Base-by-base conservation (phyloP, 768 basidiomycete species). In the Suillus subluteus region DNA sequence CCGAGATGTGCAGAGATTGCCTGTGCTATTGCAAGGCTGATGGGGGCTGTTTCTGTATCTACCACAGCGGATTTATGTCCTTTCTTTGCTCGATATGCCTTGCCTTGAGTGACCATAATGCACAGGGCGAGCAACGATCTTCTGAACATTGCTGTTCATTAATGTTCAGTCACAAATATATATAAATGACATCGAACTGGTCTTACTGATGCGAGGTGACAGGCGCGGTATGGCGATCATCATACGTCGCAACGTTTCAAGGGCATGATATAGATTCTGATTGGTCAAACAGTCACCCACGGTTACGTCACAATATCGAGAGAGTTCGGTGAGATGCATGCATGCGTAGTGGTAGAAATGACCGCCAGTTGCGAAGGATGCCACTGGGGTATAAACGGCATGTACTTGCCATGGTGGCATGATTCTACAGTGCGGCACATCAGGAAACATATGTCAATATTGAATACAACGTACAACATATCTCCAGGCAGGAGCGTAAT, bases 301-400 rank as follows among this genome's bases (percentile, higher is more conserved):
- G 2, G 5, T 18, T 2, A 37, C 16, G 23, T 66, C 66, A 1
- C 59, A 0, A 15, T 41, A 35, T 2, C 66, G 38, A 8, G 66
- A 35, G 1, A 67, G 3, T 16, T 67, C 66, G 2, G 67, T 68
- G 23, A 68, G 43, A 38, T 68, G 67, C 43, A 66, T 32, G 26
- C 58, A 40, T 16, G 30, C 37, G 7, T 67, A 68, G n/a, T 18
- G 26, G 11, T 38, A 71, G n/a, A 66, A 71, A 8, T 71, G 64
- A 0, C 72, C 64, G 0, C 72, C 67, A 0, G 30, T 18, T 1
- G 23, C 65, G 15, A 73, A 67, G 0, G 59, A 13, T 1, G 62
- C 66, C 1, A 67, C 54, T 1, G 66, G 67, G 0, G 69, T 70
- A 13, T 59, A 73, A 0, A 73, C 64, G n/a, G 37, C 1, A 44